Conservation (phyloP, 805 yeast species). For the Candida mattraensis region DNA sequence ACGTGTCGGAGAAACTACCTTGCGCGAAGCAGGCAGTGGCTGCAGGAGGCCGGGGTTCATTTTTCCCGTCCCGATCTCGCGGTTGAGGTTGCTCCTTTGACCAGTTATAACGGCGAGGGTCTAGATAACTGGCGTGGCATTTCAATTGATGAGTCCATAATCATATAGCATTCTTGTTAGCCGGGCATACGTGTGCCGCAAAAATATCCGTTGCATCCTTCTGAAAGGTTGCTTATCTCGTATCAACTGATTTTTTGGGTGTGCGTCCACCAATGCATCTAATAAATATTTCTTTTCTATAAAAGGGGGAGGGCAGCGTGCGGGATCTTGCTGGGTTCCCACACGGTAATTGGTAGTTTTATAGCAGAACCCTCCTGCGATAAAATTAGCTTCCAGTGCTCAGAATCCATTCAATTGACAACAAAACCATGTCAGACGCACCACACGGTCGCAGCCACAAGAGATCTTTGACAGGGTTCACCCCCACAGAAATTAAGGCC, state of each 20-base stretch:
- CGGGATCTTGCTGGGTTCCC: too few relatives aligned
- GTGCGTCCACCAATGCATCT: slow-evolving; percentile 11
- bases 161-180: slow-evolving; percentile 1
- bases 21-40: slow-evolving; percentile 72
- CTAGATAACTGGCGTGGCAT: slow-evolving; percentile 40
- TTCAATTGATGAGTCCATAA: slow-evolving; percentile 2
- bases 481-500: slow-evolving; percentile 83
- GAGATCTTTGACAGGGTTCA: slow-evolving; percentile 85
- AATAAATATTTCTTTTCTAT: too few relatives aligned
- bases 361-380: not conserved
- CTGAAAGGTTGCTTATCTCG: not conserved
- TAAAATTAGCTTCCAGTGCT: too few relatives aligned
- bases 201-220: not conserved
- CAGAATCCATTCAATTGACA: too few relatives aligned
- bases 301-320: slow-evolving; percentile 5
- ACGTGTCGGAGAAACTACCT: slow-evolving; percentile 71
- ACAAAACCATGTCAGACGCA: not conserved
- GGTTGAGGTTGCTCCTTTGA: slow-evolving; percentile 75
- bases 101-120: slow-evolving; percentile 78
- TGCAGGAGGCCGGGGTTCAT: slow-evolving; percentile 36
- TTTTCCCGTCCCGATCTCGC: slow-evolving; percentile 1
- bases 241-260: slow-evolving; percentile 11
- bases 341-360: too few relatives aligned
- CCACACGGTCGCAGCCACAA: slow-evolving; percentile 41
- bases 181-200: not conserved